These are phyloP conservation scores for Pseudopediastrum boryanum DNA, from an alignment of 139 green algal species.

Conservation along the genomic window DNA sequence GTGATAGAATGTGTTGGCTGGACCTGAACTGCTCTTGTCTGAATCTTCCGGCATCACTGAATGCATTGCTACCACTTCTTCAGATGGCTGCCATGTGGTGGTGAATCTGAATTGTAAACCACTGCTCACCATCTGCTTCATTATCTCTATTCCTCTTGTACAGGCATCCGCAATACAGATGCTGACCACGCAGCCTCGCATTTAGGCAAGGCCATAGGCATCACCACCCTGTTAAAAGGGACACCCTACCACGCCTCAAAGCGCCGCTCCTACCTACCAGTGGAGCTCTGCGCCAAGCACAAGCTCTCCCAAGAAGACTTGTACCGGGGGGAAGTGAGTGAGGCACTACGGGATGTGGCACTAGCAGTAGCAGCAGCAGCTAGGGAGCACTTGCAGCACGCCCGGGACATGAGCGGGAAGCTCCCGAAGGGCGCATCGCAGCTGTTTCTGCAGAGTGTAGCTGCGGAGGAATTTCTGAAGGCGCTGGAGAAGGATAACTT, in stretches of 20 bases:
- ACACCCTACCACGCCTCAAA: slow-evolving; percentile 56
- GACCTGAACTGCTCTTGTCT: too few relatives aligned
- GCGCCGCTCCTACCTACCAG: slow-evolving; percentile 57
- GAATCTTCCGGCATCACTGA: too few relatives aligned
- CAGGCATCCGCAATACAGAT: slow-evolving; percentile 54
- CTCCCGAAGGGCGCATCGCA: slow-evolving; percentile 38
- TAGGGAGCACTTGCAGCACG: slow-evolving; percentile 75
- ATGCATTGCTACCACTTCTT: too few relatives aligned
- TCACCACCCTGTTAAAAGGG: slow-evolving; percentile 68
- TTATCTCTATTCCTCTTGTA: too few relatives aligned
- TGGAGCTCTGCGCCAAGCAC: slow-evolving; percentile 51
- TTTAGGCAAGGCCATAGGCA: slow-evolving; percentile 78
- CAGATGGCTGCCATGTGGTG: too few relatives aligned
- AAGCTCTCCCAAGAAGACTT: slow-evolving; percentile 52
- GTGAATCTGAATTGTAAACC: too few relatives aligned
- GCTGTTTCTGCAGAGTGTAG: slow-evolving; percentile 65
- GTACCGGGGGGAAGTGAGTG: slow-evolving; percentile 34
- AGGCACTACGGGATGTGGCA: slow-evolving; percentile 63
- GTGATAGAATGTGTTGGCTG: too few relatives aligned
- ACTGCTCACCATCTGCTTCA: too few relatives aligned
- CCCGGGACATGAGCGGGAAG: slow-evolving; percentile 39
- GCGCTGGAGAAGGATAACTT: slow-evolving; percentile 68
- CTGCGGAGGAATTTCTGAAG: slow-evolving; percentile 58
- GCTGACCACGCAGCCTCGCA: slow-evolving; percentile 79
- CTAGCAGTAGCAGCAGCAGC: slow-evolving; percentile 60